Percentiles rank a stretch among this genome's conserved stretches.
These are phyloP conservation scores for Saraca asoca DNA, from an alignment of 331 rosid species.

Conservation along the genomic window DNA sequence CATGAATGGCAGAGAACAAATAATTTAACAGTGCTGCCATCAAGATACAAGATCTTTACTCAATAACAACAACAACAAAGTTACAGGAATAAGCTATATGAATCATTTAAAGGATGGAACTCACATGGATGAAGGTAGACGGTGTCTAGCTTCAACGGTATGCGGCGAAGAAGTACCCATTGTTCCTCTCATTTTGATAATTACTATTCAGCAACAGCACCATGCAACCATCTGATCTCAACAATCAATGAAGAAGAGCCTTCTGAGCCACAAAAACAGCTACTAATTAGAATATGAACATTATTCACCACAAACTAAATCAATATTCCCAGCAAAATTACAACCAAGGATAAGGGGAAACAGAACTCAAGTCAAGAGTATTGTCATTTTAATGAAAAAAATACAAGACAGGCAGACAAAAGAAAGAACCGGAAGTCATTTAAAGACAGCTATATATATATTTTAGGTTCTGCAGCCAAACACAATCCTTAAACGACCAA, in stretches of 20 bases:
- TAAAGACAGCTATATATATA: not conserved
- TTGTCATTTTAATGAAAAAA: not conserved
- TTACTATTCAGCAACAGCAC: constrained; percentile 30
- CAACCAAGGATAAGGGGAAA: not conserved
- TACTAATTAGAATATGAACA: not conserved
- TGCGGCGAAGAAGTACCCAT: constrained; percentile 69
- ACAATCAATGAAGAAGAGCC: not conserved
- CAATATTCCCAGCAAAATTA: constrained; percentile 23
- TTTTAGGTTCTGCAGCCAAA: not conserved
- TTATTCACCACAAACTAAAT: not conserved
- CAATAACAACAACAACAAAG: not conserved
- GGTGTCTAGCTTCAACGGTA: constrained; percentile 60
- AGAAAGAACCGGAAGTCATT: not conserved
- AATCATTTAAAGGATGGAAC: constrained; percentile 30
- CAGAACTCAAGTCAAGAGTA: not conserved
- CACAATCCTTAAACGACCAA: constrained; percentile 11
- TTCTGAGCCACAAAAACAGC: not conserved
- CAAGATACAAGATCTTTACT: not conserved
- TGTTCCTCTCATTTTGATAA: constrained; percentile 50
- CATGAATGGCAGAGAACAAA: not conserved
- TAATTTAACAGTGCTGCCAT: no score
- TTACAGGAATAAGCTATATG: constrained; percentile 1
- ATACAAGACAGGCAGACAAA: not conserved
- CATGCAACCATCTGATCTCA: constrained; percentile 52
- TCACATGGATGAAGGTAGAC: constrained; percentile 70